These are phyloP conservation scores for Talaromyces piceae DNA, from an alignment of 2,329 filamentous ascomycete species.

Conservation along the genomic window DNA sequence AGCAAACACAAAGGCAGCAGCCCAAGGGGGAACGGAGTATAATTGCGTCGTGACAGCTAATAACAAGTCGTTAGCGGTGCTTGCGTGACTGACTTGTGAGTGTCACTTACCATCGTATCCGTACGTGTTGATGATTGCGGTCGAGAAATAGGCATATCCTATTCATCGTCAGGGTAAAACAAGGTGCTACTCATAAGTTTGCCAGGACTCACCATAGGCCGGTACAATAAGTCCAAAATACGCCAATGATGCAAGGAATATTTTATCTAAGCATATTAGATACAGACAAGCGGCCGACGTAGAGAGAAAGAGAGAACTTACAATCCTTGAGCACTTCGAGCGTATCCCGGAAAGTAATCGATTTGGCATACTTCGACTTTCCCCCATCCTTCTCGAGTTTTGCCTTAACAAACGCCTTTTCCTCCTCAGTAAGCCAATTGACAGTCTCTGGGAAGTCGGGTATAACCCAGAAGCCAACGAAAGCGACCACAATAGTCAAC, in stretches of 20 bases:
- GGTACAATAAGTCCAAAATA: constrained; percentile 74
- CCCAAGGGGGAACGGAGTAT: constrained; percentile 53
- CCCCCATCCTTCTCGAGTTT: constrained; percentile 64
- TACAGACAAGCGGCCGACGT: not conserved
- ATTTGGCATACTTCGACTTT: constrained; percentile 55
- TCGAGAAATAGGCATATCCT: constrained; percentile 67
- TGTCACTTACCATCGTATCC: constrained; percentile 44
- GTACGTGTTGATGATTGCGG: constrained; percentile 62
- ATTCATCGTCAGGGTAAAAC: constrained; percentile 11
- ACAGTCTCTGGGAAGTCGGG: constrained; percentile 68
- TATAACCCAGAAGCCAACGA: constrained; percentile 57
- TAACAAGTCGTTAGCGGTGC: not conserved
- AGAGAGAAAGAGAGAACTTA: constrained; percentile 18
- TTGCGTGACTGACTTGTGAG: not conserved
- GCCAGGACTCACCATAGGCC: constrained; percentile 57
- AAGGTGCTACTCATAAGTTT: not conserved
- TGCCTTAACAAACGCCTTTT: constrained; percentile 58
- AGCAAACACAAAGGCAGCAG: constrained; percentile 68
- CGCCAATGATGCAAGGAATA: constrained; percentile 69
- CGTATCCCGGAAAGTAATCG: constrained; percentile 53
- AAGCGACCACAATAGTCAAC: constrained; percentile 54
- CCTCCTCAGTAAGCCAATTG: constrained; percentile 64
- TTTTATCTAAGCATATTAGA: constrained; percentile 41
- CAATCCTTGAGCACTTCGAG: constrained; percentile 61
- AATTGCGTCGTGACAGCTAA: constrained; percentile 44